phyloP scores from a whole-genome alignment of 1,139 yeast species.

The Lodderomyces beijingensis region DNA sequence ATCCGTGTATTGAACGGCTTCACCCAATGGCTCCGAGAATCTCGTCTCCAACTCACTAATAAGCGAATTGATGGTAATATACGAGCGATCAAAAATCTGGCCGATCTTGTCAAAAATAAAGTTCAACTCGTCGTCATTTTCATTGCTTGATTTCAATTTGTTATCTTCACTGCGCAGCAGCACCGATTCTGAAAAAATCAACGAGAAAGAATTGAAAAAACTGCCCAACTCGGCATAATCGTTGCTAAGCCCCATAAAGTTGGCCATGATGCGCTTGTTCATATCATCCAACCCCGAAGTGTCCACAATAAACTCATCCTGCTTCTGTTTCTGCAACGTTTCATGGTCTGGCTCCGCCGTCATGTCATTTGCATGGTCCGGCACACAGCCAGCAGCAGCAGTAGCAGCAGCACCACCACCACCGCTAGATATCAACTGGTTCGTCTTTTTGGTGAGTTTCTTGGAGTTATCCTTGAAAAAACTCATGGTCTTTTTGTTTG shows the following conservation, averaged over 20 bases:
- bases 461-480: slow-evolving; percentile 33
- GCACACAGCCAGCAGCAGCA: slow-evolving; percentile 2
- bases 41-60: slow-evolving; percentile 67
- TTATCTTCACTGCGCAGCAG: slow-evolving; percentile 6
- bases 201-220: slow-evolving; percentile 66
- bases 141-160: slow-evolving; percentile 12
- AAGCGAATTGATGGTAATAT: slow-evolving; percentile 60
- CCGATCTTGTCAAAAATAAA: slow-evolving; percentile 63
- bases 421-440: slow-evolving; percentile 16
- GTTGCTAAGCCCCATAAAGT: slow-evolving; percentile 57
- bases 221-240: slow-evolving; percentile 73
- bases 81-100: slow-evolving; percentile 72
- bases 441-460: slow-evolving; percentile 26
- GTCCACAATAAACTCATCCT: slow-evolving; percentile 18
- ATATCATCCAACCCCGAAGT: slow-evolving; percentile 57
- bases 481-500: slow-evolving; percentile 29
- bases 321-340: slow-evolving; percentile 4
- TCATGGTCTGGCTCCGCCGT: slow-evolving; percentile 2
- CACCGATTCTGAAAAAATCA: slow-evolving; percentile 42
- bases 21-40: slow-evolving; percentile 81
- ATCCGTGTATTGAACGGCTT: slow-evolving; percentile 71
- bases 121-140: slow-evolving; percentile 32
- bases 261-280: slow-evolving; percentile 61
- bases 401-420: slow-evolving; percentile 1
- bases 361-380: background rate